Evolutionary conservation across 2,329 filamentous ascomycete genomes (phyloP).

Genomic region (Fusarium hainanense): DNA sequence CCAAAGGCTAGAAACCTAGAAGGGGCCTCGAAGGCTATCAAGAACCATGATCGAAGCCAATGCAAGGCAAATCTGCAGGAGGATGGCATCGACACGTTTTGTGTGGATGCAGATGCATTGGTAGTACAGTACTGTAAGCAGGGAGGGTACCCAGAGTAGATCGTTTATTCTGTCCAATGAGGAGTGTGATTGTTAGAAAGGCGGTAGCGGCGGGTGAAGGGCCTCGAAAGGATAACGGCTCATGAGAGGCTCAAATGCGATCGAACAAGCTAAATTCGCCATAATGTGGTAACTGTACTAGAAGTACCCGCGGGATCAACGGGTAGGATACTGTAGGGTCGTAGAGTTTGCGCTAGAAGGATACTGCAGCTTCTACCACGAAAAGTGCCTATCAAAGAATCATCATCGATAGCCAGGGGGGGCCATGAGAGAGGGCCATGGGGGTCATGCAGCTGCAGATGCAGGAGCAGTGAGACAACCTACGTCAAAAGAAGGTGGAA

Average conservation of each 20-base stretch:
- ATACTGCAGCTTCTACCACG: constrained; percentile 28
- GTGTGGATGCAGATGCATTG: constrained; percentile 9
- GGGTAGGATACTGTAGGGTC: constrained; percentile 11
- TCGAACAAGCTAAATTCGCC: constrained; percentile 3
- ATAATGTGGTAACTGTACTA: not conserved
- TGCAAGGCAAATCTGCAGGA: constrained; percentile 30
- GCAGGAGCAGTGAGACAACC: constrained; percentile 29
- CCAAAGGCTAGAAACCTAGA: constrained; percentile 33
- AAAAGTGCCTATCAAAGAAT: constrained; percentile 17
- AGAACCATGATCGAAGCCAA: constrained; percentile 30
- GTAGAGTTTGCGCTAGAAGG: constrained; percentile 45
- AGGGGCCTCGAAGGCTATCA: constrained; percentile 19
- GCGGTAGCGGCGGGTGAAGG: not conserved
- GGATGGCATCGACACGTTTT: constrained; percentile 22
- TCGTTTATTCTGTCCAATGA: constrained; percentile 1
- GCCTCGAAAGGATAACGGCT: not conserved
- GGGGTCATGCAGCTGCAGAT: constrained; percentile 17
- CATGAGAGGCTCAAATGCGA: constrained; percentile 19
- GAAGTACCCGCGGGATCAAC: not conserved
- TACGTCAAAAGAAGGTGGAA: constrained; percentile 34
- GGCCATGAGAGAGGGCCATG: not conserved
- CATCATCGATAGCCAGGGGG: constrained; percentile 23
- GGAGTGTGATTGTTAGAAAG: not conserved
- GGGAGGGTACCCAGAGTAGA: not conserved
- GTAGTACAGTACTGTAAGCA: not conserved